Evolutionary conservation across 1,284 basidiomycete species (phyloP).

Genomic region (Cutaneotrichosporon mucoides): DNA sequence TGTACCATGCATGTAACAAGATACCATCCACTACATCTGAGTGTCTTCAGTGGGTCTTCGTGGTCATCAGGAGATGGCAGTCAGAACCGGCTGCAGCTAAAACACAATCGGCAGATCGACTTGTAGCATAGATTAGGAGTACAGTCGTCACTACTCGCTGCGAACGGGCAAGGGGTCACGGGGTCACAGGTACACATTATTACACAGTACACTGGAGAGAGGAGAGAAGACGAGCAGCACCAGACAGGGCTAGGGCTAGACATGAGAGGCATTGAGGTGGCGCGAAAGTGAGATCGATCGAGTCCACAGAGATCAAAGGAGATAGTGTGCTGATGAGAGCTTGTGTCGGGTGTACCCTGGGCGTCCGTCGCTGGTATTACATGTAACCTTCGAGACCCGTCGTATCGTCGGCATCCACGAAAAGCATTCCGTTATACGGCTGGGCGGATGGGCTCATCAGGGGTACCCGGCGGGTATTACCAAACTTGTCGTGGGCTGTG

Average conservation of each 20-base stretch:
- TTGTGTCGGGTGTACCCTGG: too few relatives aligned
- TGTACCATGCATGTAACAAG: too few relatives aligned
- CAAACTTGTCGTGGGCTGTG: slow-evolving; percentile 14
- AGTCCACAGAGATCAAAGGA: too few relatives aligned
- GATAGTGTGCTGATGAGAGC: too few relatives aligned
- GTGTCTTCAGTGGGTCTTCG: too few relatives aligned
- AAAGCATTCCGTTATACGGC: slow-evolving; percentile 21
- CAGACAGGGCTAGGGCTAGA: background rate
- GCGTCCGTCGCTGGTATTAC: background rate
- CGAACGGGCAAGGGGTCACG: background rate
- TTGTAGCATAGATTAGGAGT: background rate
- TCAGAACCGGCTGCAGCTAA: too few relatives aligned
- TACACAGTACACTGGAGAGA: slow-evolving; percentile 1
- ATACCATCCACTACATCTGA: too few relatives aligned
- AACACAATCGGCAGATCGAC: too few relatives aligned
- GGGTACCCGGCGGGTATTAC: slow-evolving; percentile 10
- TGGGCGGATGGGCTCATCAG: slow-evolving; percentile 21
- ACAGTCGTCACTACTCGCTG: background rate
- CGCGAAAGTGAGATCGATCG: too few relatives aligned
- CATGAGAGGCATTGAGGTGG: background rate
- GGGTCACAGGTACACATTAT: slow-evolving; percentile 1
- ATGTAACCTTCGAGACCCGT: slow-evolving; percentile 1
- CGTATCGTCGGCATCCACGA: slow-evolving; percentile 14
- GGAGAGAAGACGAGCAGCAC: background rate
- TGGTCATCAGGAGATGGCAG: too few relatives aligned